These are phyloP conservation scores for Penicillium pancosmium DNA, from an alignment of 495 filamentous ascomycete species.

Conservation along the genomic window DNA sequence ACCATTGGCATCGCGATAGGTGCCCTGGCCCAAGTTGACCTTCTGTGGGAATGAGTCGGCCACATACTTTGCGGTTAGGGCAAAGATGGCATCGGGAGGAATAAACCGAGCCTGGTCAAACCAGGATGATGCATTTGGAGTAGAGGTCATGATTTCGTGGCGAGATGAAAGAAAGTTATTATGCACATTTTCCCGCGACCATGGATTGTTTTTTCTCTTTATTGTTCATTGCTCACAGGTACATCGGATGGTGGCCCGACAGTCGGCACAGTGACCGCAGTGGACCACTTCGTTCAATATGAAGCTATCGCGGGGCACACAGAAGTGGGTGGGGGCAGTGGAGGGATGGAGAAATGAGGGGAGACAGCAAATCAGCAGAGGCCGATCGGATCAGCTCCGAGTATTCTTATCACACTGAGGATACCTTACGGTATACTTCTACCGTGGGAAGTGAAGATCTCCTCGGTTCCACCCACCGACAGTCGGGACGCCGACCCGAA, in stretches of 20 bases:
- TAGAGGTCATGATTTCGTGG: conserved; percentile 4
- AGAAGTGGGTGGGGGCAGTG: neutral
- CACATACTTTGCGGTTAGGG: conserved; percentile 33
- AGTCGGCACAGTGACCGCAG: neutral
- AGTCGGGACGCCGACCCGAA: conserved; percentile 3
- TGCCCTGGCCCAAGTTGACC: conserved; percentile 41
- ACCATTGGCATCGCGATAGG: conserved; percentile 43
- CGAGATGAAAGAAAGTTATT: too few relatives aligned
- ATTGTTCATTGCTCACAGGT: too few relatives aligned
- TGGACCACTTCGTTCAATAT: neutral
- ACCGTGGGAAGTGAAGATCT: neutral
- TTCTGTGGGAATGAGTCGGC: conserved; percentile 34
- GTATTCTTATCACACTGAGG: neutral
- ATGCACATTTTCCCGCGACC: too few relatives aligned
- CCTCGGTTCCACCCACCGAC: neutral
- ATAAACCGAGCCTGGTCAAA: conserved; percentile 30
- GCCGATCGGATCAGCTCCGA: conserved; percentile 3
- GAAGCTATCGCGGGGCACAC: neutral
- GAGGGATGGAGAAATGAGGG: neutral
- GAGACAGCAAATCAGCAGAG: neutral
- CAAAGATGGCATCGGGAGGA: conserved; percentile 42
- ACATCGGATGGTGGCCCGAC: neutral
- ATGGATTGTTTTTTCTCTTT: too few relatives aligned
- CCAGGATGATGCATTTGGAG: conserved; percentile 9
- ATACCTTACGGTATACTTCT: neutral